Evolutionary conservation across 2,329 filamentous ascomycete genomes (phyloP).

Genomic region (Aspergillus sp.): DNA sequence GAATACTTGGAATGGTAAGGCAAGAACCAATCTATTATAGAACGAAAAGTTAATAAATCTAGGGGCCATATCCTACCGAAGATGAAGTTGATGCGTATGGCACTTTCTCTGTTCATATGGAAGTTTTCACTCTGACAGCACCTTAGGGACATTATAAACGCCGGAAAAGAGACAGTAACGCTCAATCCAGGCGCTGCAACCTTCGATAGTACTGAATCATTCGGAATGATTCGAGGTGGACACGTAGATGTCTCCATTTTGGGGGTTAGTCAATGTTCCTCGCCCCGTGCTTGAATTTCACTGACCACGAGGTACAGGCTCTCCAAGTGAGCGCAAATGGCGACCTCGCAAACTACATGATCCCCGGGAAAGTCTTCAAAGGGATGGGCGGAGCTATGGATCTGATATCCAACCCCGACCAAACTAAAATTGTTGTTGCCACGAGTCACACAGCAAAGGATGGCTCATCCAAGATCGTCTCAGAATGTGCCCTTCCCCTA

Average conservation of each 20-base stretch:
- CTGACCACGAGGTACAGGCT: constrained; percentile 40
- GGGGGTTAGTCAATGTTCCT: constrained; percentile 48
- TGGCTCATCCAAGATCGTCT: constrained; percentile 65
- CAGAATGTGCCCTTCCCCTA: constrained; percentile 63
- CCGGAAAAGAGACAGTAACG: constrained; percentile 84
- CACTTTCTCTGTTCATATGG: too few species aligned
- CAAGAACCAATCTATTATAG: not conserved
- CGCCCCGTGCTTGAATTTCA: not conserved
- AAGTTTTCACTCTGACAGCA: not conserved
- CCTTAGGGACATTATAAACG: constrained; percentile 72
- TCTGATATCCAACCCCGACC: constrained; percentile 68
- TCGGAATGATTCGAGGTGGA: constrained; percentile 83
- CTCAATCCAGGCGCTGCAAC: constrained; percentile 72
- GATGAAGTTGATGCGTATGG: constrained; percentile 64
- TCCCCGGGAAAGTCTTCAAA: constrained; percentile 81
- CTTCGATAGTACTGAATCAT: constrained; percentile 79
- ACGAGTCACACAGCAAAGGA: constrained; percentile 71
- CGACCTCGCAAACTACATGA: constrained; percentile 87
- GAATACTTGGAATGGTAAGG: constrained; percentile 69
- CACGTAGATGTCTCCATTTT: constrained; percentile 83
- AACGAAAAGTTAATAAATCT: constrained; percentile 9
- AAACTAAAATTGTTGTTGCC: constrained; percentile 70
- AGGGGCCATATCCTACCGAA: constrained; percentile 71
- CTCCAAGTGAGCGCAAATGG: constrained; percentile 77
- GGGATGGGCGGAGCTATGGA: constrained; percentile 83